These are phyloP conservation scores for Kickxella alabastrina DNA, from an alignment of 192 early-diverging fungal genomes.

Conservation along the genomic window DNA sequence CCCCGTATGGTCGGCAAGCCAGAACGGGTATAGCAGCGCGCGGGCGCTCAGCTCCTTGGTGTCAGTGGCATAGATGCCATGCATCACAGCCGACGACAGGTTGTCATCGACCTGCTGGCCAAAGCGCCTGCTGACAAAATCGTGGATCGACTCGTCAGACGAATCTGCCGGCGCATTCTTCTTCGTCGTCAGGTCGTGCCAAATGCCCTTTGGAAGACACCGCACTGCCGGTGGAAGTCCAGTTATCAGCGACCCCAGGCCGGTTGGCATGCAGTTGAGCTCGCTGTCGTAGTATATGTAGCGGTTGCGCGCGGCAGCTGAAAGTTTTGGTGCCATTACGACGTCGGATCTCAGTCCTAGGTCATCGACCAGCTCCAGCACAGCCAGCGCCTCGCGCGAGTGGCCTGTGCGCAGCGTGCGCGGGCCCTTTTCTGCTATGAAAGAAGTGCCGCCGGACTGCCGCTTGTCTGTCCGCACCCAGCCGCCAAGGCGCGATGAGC, in stretches of 20 bases:
- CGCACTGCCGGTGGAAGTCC: conserved; percentile 59
- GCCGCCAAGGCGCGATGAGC: conserved; percentile 68
- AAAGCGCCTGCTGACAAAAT: conserved; percentile 78
- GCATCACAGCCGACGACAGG: conserved; percentile 81
- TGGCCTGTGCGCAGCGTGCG: conserved; percentile 75
- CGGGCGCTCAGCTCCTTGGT: conserved; percentile 69
- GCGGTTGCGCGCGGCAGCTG: conserved; percentile 74
- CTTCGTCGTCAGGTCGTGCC: conserved; percentile 21
- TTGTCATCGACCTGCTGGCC: conserved; percentile 69
- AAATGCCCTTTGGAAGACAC: conserved; percentile 55
- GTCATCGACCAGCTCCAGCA: conserved; percentile 73
- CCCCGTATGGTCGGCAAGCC: conserved; percentile 58
- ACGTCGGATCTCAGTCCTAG: conserved; percentile 61
- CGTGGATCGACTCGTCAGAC: conserved; percentile 80
- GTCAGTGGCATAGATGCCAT: conserved; percentile 94
- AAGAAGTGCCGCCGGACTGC: conserved; percentile 17
- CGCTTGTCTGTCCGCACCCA: conserved; percentile 75
- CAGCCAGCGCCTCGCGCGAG: conserved; percentile 59
- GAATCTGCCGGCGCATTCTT: conserved; percentile 5
- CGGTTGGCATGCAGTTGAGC: conserved; percentile 67
- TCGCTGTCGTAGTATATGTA: conserved; percentile 71
- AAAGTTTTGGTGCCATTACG: conserved; percentile 56
- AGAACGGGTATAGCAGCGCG: conserved; percentile 68
- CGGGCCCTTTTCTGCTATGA: conserved; percentile 78
- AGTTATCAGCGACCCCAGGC: conserved; percentile 44